Base-by-base conservation (phyloP, 2,329 filamentous ascomycete species). In the Didymellaceae sp. region DNA sequence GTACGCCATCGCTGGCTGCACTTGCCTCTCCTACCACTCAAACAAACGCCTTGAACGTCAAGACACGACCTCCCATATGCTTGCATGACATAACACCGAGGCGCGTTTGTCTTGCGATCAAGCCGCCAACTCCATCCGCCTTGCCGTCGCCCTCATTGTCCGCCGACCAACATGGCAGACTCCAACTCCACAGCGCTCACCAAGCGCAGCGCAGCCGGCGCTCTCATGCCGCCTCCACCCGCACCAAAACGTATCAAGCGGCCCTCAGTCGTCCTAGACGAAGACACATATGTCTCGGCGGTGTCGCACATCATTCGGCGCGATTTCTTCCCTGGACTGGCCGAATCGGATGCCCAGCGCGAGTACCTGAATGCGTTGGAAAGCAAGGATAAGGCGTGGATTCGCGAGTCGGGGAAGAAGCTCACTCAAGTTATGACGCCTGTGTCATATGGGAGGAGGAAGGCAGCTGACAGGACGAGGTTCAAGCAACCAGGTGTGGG, bases 301-400 rank as follows among this genome's bases (percentile, higher is more conserved):
- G 80, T 99, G 21, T 96, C 92, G 0, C 88, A 94, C 62, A 97
- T 99, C 68, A 96, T 99, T 57, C 90, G 91, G 8, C 86, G 94
- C 59, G 94, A 99, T 78, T 99, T 96, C 78, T 99, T 97, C 66
- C 94, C 94, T 0, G 94, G 93, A 0, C 80, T 99, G 0, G 78
- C 92, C 4, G 91, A 97, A 71, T 87, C 86, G 11, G 86, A 96
- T 63, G 88, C 87, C 0, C 91, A 97, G 71, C 87, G 91, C 70
- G 94, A 99, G 65, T 97, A 97, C 62, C 80, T 99, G 22, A 88
- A 95, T 66, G 94, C 94, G 0, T 76, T 97, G 7, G 91, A 96
- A 7, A 96, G 92, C 13, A 88, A 88, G 50, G 87, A 99, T 73
- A 78, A 82, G 41, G 82, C 84, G 60, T 97, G 94, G 93, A 97